A percentile compares a stretch with the other conserved stretches of the same genome.
phyloP scores from a whole-genome alignment of 2,329 filamentous ascomycete species.

The Biscogniauxia sp. region DNA sequence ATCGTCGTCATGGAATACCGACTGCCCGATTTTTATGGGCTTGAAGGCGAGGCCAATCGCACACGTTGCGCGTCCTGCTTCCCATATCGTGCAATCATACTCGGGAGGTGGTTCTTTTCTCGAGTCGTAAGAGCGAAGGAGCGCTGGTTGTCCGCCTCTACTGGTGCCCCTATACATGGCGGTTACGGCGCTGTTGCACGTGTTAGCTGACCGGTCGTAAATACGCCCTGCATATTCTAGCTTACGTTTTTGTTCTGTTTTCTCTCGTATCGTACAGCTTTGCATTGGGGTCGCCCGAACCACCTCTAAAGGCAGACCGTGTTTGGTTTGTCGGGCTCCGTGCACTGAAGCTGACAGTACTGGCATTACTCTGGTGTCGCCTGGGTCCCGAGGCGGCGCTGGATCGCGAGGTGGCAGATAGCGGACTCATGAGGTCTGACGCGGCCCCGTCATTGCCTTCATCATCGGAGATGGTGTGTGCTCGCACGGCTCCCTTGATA shows the following conservation, averaged over 20 bases:
- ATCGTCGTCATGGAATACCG: slow-evolving; percentile 90
- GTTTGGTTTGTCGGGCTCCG: slow-evolving; percentile 59
- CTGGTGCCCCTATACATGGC: slow-evolving; percentile 84
- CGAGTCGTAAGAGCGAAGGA: slow-evolving; percentile 93
- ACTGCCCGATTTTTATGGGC: slow-evolving; percentile 89
- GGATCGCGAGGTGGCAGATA: slow-evolving; percentile 41
- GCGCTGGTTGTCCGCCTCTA: slow-evolving; percentile 63
- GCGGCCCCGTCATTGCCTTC: slow-evolving; percentile 75
- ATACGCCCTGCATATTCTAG: neutral
- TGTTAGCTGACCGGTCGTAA: slow-evolving; percentile 21
- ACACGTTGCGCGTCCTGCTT: slow-evolving; percentile 91
- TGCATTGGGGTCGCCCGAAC: slow-evolving; percentile 80
- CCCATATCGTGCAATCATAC: slow-evolving; percentile 94
- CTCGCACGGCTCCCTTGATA: slow-evolving; percentile 82
- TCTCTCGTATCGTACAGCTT: slow-evolving; percentile 85
- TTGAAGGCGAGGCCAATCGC: slow-evolving; percentile 94
- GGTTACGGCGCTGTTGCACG: slow-evolving; percentile 72
- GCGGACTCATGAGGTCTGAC: slow-evolving; percentile 38
- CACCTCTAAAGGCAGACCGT: slow-evolving; percentile 51
- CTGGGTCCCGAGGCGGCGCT: slow-evolving; percentile 45
- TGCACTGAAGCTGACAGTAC: slow-evolving; percentile 76
- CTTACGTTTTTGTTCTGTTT: slow-evolving; percentile 85
- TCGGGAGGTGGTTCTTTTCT: slow-evolving; percentile 86
- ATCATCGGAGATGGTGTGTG: slow-evolving; percentile 74
- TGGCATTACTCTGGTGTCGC: slow-evolving; percentile 75